Base-by-base conservation (phyloP, 2,329 filamentous ascomycete genomes). In the Colletotrichum truncatum region DNA sequence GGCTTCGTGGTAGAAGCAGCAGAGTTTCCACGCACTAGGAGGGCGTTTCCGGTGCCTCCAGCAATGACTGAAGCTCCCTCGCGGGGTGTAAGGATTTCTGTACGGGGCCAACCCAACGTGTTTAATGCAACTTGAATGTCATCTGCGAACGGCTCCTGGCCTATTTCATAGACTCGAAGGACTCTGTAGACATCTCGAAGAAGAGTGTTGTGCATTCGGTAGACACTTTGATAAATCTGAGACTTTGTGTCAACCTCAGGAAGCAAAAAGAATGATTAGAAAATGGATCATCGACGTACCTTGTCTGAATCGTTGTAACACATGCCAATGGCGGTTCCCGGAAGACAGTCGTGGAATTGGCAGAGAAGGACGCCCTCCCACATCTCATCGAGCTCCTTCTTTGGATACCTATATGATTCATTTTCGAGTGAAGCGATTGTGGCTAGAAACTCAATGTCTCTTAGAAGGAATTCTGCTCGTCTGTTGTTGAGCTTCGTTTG, bases 331-430 rank as follows among this genome's bases (percentile, higher is more conserved):
- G 83, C 86, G 68, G 87, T 90, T 26, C 89, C 89, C 0, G 89
- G 89, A 52, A 91, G 76, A 70, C 89, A 91, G 69, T 91, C 89
- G 62, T 91, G 89, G 80, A 91, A 91, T 68, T 91, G 89, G 66
- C 89, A 91, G 3, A 91, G 80, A 21, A 91, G 77, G 2, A 89
- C 84, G 62, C 82, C 82, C 75, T 91, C 88, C 89, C 89, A 91
- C 83, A 91, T 89, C 48, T 85, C 80, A 69, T 91, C 89, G 34
- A 91, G 82, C 18, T 89, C 84, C 72, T 86, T 84, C 77, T 91
- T 91, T 0, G 89, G 89, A 67, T 91, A 91, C 64, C 83, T 85
- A 76, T 90, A 91, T 2, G 76, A 76, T 10, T 78, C 74, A 26
- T 83, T 80, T 67, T 83, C 80, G 56, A 91, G 76, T 1, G 84